These are phyloP conservation scores for Dioszegia crocea DNA, from an alignment of 768 basidiomycete genomes.

Conservation along the genomic window DNA sequence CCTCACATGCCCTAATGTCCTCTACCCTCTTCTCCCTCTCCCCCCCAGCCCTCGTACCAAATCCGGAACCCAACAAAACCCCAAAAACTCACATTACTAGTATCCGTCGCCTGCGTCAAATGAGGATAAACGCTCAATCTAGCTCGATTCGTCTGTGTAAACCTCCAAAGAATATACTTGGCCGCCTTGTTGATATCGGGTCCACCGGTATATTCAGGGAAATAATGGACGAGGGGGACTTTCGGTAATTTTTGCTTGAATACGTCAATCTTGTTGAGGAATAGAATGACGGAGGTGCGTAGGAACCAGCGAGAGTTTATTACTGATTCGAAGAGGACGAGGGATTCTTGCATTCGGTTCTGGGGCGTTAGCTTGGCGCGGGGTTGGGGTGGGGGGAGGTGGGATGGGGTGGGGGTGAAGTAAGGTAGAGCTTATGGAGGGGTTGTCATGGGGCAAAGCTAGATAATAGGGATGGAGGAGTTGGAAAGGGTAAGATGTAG, in stretches of 20 bases:
- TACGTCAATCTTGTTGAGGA: conserved; percentile 59
- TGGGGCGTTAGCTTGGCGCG: conserved; percentile 39
- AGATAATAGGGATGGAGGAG: too few species aligned
- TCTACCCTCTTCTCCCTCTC: too few species aligned
- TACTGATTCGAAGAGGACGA: conserved; percentile 70
- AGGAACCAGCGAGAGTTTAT: conserved; percentile 77
- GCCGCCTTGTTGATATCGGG: conserved; percentile 89
- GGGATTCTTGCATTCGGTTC: conserved; percentile 73
- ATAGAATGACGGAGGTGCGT: conserved; percentile 59
- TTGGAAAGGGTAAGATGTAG: too few species aligned
- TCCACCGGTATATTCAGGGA: conserved; percentile 78
- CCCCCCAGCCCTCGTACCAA: too few species aligned
- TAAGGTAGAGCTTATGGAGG: too few species aligned
- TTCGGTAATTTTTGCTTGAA: conserved; percentile 71
- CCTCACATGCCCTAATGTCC: too few species aligned
- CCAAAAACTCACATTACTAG: conserved; percentile 62
- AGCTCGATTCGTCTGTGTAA: conserved; percentile 69
- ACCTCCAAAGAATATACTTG: conserved; percentile 90
- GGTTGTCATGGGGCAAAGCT: too few species aligned
- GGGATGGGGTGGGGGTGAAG: too few species aligned
- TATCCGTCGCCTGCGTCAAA: conserved; percentile 84
- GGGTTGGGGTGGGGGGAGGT: background rate
- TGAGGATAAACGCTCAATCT: conserved; percentile 78
- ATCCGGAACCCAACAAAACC: too few species aligned
- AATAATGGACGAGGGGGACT: conserved; percentile 57